Conservation (phyloP, 352 stramenopile genomes). For the Phytophthora pistaciae region DNA sequence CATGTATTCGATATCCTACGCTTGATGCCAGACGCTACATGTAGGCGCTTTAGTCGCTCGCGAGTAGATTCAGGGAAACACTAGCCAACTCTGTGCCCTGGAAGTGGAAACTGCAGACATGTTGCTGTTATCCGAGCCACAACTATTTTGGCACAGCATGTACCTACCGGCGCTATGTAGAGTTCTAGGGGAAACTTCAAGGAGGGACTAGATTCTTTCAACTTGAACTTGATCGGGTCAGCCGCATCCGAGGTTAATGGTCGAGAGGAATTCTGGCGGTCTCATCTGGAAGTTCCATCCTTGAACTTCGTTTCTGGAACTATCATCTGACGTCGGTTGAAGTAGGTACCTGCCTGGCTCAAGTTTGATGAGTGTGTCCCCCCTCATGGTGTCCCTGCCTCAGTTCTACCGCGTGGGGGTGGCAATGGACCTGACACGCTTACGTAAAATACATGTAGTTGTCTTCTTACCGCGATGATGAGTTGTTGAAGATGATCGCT, state of each 20-base stretch:
- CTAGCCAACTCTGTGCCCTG: too few species aligned
- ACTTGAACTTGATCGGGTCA: slow-evolving; percentile 18
- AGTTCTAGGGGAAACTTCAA: neutral
- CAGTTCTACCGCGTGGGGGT: neutral
- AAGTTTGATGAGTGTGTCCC: slow-evolving; percentile 12
- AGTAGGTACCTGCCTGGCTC: slow-evolving; percentile 4
- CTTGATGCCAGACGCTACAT: too few species aligned
- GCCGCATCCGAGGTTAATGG: neutral
- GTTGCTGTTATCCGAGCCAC: too few species aligned
- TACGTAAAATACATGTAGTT: too few species aligned
- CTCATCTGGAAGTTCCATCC: slow-evolving; percentile 17
- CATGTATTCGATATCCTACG: too few species aligned
- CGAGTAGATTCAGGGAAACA: too few species aligned
- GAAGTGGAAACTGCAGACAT: too few species aligned
- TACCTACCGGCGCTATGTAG: too few species aligned
- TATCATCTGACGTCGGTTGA: neutral
- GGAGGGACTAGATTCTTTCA: slow-evolving; percentile 7
- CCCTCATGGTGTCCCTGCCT: neutral
- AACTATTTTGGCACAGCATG: too few species aligned
- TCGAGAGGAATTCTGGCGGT: slow-evolving; percentile 13
- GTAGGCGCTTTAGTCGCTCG: too few species aligned
- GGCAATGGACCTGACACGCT: too few species aligned
- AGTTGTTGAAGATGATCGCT: too few species aligned
- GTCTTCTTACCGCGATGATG: neutral
- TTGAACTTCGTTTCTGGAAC: slow-evolving; percentile 25